Conservation (phyloP, 176 grass and related monocot genomes). For the Calamus simplicifolius region DNA sequence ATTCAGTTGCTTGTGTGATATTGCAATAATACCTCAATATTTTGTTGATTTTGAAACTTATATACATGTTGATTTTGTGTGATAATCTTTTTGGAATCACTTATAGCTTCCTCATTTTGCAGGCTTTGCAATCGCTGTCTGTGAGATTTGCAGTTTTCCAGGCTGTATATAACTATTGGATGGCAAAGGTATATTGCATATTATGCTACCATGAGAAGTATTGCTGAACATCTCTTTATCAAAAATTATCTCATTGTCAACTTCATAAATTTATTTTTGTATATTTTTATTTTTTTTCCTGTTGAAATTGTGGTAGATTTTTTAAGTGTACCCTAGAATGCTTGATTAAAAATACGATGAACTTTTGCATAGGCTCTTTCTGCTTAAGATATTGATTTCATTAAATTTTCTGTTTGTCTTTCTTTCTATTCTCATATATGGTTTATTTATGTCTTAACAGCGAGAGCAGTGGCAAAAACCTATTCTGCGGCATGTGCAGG, state of each 20-base stretch:
- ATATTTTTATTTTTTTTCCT: too few species aligned
- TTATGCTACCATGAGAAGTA: neutral
- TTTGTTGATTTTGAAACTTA: constrained; percentile 2
- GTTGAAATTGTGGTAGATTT: too few species aligned
- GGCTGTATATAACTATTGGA: constrained; percentile 94
- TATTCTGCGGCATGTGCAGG: constrained; percentile 91
- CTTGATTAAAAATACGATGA: too few species aligned
- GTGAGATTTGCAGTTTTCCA: constrained; percentile 58
- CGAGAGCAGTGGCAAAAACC: constrained; percentile 93
- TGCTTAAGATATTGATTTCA: too few species aligned
- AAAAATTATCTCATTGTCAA: too few species aligned
- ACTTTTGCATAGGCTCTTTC: too few species aligned
- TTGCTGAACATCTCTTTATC: too few species aligned
- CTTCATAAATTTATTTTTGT: too few species aligned
- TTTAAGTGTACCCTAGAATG: too few species aligned
- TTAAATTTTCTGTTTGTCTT: too few species aligned
- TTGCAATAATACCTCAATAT: too few species aligned
- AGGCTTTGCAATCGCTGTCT: constrained; percentile 76
- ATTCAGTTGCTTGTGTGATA: too few species aligned
- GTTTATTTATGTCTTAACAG: constrained; percentile 39
- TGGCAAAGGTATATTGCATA: constrained; percentile 59
- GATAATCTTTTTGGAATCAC: constrained; percentile 10
- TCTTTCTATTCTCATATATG: constrained; percentile 2
- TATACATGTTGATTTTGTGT: constrained; percentile 1
- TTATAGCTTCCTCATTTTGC: constrained; percentile 18